Evolutionary conservation across 1,139 yeast genomes (phyloP), one percentile per base, ranked within the genome.

Genomic region (Magnusiomyces sp.): DNA sequence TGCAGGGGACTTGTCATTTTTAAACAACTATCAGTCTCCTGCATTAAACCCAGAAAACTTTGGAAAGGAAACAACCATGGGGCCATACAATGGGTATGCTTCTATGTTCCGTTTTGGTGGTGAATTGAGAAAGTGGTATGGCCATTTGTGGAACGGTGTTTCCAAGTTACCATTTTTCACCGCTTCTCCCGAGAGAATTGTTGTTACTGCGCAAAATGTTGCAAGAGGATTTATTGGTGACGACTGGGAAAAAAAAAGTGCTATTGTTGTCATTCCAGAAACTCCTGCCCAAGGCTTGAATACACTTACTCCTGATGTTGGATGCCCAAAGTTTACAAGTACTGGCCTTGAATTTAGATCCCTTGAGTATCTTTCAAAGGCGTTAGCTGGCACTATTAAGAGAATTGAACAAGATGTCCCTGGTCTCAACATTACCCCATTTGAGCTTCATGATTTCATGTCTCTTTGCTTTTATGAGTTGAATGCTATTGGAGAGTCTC

Each of bases 401-500:
- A 38, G 77, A 46, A 60, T 75, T 50, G 69, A 68, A 51, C 49
- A 48, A 5, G 67, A 69, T 49, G 67, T 75, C 56, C 71, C 72
- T 5, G 78, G 74, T 1, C 68, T 74, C 49, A 68, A 73, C 57
- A 57, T 73, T 42, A 69, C 73, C 5, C 56, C 63, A 5, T 48
- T 56, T 10, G 83, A 81, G 56, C 70, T 78, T 43, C 60, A 60
- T 43, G 59, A 63, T 43, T 62, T 80, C 52, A 71, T 80, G 63
- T 64, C 65, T 10, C 68, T 77, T 64, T 79, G 83, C 62, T 80
- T 80, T 5, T 80, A 69, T 57, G 86, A 81, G 60, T 65, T 79
- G 50, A 77, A 75, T 58, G 78, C 71, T 14, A 69, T 69, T 45
- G 83, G 83, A 2, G 62, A 64, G 46, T 77, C 84, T 11, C 76